Evolutionary conservation across 306 rosid genomes (phyloP), one percentile per base, ranked within the genome.

Genomic region (Datisca glomerata): DNA sequence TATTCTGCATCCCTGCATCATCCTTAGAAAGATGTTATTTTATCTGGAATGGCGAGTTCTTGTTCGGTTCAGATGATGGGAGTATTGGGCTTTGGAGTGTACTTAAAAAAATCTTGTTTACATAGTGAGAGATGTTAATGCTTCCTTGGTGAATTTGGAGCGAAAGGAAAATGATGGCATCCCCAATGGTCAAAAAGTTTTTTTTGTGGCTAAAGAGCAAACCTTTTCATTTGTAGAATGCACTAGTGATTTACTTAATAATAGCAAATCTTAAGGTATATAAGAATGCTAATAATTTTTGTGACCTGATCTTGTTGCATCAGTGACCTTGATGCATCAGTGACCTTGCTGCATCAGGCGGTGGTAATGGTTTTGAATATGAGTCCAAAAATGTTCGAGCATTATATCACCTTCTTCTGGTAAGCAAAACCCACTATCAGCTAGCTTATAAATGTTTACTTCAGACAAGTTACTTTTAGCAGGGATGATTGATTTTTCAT

Each of bases 321-420:
- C n/a, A 31, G 36, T 4, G n/a, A 8, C n/a, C 2, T 31, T 8
- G 9, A 31, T 8, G 2, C n/a, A 31, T 27, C 58, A 84, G 93
- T 55, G 98, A 89, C 53, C 86, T 89, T 60, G 92, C 84, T 24
- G 98, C 91, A 53, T 80, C 95, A 41, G 95, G 92, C 35, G 98
- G 93, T n/a, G 95, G 92, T 34, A 77, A 80, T 34, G 98, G 98
- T 21, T 77, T 47, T 56, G 69, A 57, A 46, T 77, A 69, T 56
- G 98, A 89, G 56, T 47, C 66, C 38, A 89, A 69, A 44, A 70
- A 57, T 50, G 46, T 84, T 37, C 62, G 57, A 58, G 53, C 93
- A 9, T 63, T 85, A 22, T 63, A 63, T 51, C 48, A 64, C 57
- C 70, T 84, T 38, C 81, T 86, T 12, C n/a, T 84, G 95, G 97